Evolutionary conservation across 139 green algal genomes (phyloP), one percentile per base, ranked within the genome.

Genomic region (Eudorina sp.): DNA sequence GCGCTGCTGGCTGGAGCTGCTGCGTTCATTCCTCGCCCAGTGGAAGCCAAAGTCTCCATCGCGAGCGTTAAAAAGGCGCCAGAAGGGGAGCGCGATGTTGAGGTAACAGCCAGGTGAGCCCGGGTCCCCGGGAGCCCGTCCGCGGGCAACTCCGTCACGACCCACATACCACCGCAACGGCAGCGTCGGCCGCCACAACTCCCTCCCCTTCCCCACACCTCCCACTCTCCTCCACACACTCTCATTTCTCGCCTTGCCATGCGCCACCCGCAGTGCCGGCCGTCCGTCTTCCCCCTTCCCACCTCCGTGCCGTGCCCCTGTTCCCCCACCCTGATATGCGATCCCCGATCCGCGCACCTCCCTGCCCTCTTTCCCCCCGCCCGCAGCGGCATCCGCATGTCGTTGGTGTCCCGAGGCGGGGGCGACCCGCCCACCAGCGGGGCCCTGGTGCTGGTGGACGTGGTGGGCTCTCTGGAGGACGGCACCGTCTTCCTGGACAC

Each of bases 401-500:
- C 78, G 11, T 55, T 85, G 55, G 36, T 85, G 53, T 60, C 38
- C 14, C 0, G 53, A 7, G 78, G 78, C 23, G 55, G 58, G 0
- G 78, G 78, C 36, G 78, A 85, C 4, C 13, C 40, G 14, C 78
- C 78, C 55, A 0, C 38, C 40, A 48, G 13, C 9, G 83, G 83
- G 0, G 1, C 25, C 16, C 3, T 78, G 83, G 83, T 88, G 48
- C 66, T 88, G 34, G 68, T 81, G 68, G 66, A 88, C 66, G 68
- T 88, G 64, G 46, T 81, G 21, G 68, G 83, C 43, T 19, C 34
- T 4, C 38, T 81, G 66, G 48, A 78, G 83, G 83, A 78, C 62
- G 83, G 83, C 43, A 69, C 64, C 8, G 83, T 88, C 45, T 88
- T 88, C 25, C 38, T 88, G 34, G 68, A 88, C 69, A 88, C 83